Conservation (phyloP, 2,329 filamentous ascomycete species). For the Venturia pyrina region DNA sequence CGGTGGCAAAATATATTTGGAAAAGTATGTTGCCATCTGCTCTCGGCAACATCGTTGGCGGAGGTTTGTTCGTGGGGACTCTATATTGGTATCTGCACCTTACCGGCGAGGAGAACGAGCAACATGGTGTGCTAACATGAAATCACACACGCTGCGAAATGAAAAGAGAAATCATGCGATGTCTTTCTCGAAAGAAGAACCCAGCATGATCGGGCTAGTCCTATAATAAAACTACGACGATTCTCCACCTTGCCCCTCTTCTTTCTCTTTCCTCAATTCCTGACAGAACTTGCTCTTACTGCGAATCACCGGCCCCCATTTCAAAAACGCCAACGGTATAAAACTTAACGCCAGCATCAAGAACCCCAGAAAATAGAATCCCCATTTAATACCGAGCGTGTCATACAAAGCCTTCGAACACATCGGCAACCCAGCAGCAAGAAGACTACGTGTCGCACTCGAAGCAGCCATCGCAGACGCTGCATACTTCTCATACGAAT, state of each 20-base stretch:
- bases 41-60: neutral
- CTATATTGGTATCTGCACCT: neutral
- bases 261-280: neutral
- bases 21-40: neutral
- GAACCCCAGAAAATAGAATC: constrained; percentile 29
- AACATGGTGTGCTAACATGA: neutral
- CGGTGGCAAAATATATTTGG: neutral
- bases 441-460: constrained; percentile 43
- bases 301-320: constrained; percentile 12
- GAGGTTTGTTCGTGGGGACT: neutral
- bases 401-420: constrained; percentile 37
- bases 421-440: constrained; percentile 49
- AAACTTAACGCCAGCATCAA: constrained; percentile 26
- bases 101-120: neutral
- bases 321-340: constrained; percentile 28
- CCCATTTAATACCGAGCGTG: constrained; percentile 28
- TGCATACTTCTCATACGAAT: constrained; percentile 27
- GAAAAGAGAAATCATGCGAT: neutral
- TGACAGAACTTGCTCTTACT: constrained; percentile 3
- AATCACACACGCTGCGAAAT: too few species aligned
- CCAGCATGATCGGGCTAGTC: neutral
- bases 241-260: neutral
- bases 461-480: constrained; percentile 53
- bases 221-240: neutral
- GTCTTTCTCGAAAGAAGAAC: neutral